Conservation (phyloP, 23 red algal genomes). For the Gracilaria domingensis region DNA sequence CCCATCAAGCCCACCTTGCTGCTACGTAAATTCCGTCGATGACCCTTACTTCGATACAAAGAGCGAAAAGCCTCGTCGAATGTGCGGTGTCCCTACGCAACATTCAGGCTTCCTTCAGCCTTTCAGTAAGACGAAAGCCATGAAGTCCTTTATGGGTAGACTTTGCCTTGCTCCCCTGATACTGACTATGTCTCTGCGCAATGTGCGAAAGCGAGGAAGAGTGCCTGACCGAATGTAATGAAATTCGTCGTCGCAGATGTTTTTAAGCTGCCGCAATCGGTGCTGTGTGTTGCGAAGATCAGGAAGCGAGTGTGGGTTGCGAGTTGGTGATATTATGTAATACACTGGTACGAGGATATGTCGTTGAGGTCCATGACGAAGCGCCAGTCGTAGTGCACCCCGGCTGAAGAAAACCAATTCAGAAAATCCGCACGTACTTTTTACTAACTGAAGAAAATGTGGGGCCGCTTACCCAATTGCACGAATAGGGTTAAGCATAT, state of each 20-base stretch:
- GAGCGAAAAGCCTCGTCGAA: conserved; percentile 17
- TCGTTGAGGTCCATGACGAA: conserved; percentile 29
- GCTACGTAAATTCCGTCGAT: conserved; percentile 34
- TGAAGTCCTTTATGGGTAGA: conserved; percentile 19
- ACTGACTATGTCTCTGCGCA: conserved; percentile 18
- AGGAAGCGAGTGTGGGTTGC: conserved; percentile 12
- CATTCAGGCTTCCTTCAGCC: conserved; percentile 48
- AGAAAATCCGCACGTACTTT: not conserved
- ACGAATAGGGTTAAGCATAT: conserved; percentile 9
- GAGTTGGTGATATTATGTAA: conserved; percentile 11
- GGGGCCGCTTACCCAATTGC: not conserved
- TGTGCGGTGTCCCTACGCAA: conserved; percentile 32
- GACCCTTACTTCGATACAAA: conserved; percentile 39
- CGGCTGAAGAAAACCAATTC: not conserved
- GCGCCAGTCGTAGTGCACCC: not conserved
- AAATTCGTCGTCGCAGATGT: not conserved
- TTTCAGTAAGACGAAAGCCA: conserved; percentile 21
- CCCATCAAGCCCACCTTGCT: conserved; percentile 37
- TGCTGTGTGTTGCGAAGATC: not conserved
- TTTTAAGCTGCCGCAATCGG: conserved; percentile 5
- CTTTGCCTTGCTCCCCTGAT: conserved; percentile 25
- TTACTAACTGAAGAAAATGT: not conserved
- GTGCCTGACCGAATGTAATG: not conserved
- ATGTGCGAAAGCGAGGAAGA: conserved; percentile 14
- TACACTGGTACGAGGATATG: conserved; percentile 18